Evolutionary conservation across 106 monocot genomes (phyloP), one percentile per base, ranked within the genome.

Genomic region (Allium sativum): DNA sequence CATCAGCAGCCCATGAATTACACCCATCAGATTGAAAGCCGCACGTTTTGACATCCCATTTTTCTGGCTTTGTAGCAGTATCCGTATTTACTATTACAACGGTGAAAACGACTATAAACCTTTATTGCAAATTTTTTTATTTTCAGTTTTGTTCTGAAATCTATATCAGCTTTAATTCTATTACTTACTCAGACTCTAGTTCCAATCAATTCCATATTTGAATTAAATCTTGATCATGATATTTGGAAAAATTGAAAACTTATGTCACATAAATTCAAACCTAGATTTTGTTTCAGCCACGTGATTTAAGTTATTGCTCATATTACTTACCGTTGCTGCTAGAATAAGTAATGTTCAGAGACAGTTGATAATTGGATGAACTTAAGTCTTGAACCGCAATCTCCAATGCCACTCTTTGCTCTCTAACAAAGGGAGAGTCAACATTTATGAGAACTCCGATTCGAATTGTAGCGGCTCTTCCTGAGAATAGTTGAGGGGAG

Each of bases 361-460:
- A 44, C 7, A 71, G 53, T 9, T 16, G 6, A 4, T 20, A 12
- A 12, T 7, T 14, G 13, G 71, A 71, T 3, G 67, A 57, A 22
- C 31, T 68, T 44, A 62, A 71, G 54, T 63, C 43, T 22, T 45
- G 10, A 20, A 22, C 20, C 46, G 71, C 71, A 3, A 64, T 62
- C 44, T 72, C 53, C 42, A 72, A 53, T 15, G 71, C 71, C 7
- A 62, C 54, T 21, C 20, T 13, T 17, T 55, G 12, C 20, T 72
- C 71, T 46, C 44, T 72, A 17, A 53, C 52, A n/a, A 55, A 15
- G 8, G n/a, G 62, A 5, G 71, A 43, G 6, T 48, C 21, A 3
- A 9, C 20, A 44, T 72, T 22, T 0, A 47, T 21, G 14, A 64
- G 2, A 1, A 14, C 71, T 64, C 55, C 71, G 22, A 72, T 45